phyloP scores from a whole-genome alignment of 208 protist species.

The Crithidia sp. region DNA sequence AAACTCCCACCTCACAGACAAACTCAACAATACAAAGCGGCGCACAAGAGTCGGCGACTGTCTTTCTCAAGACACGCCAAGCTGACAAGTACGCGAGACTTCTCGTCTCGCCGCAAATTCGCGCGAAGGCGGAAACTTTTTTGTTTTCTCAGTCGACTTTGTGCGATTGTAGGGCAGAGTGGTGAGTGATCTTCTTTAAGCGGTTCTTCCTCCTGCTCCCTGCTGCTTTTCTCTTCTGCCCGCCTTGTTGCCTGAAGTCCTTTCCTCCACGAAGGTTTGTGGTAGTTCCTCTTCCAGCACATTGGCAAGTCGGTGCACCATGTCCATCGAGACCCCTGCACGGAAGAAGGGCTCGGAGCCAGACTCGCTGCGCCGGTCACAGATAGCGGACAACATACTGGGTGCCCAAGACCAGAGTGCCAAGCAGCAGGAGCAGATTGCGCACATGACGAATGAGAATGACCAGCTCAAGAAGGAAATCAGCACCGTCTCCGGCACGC shows the following conservation, averaged over 20 bases:
- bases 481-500: slow-evolving; percentile 57
- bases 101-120: not conserved
- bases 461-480: slow-evolving; percentile 92
- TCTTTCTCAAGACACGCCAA: not conserved
- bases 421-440: slow-evolving; percentile 84
- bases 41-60: not conserved
- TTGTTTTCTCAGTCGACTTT: too few species aligned
- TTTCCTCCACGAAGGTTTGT: too few species aligned
- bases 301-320: not conserved
- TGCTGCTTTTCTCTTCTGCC: too few species aligned
- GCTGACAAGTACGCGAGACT: not conserved
- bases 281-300: too few species aligned
- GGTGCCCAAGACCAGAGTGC: slow-evolving; percentile 59
- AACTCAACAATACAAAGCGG: not conserved
- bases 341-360: slow-evolving; percentile 35
- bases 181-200: too few species aligned
- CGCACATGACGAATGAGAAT: slow-evolving; percentile 78
- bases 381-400: slow-evolving; percentile 64
- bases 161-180: too few species aligned
- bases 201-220: too few species aligned
- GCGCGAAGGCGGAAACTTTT: not conserved
- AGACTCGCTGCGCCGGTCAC: slow-evolving; percentile 64
- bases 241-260: too few species aligned
- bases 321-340: slow-evolving; percentile 19
- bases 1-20: not conserved